Evolutionary conservation across 352 stramenopile genomes (phyloP).

Genomic region (Pythium volutum): DNA sequence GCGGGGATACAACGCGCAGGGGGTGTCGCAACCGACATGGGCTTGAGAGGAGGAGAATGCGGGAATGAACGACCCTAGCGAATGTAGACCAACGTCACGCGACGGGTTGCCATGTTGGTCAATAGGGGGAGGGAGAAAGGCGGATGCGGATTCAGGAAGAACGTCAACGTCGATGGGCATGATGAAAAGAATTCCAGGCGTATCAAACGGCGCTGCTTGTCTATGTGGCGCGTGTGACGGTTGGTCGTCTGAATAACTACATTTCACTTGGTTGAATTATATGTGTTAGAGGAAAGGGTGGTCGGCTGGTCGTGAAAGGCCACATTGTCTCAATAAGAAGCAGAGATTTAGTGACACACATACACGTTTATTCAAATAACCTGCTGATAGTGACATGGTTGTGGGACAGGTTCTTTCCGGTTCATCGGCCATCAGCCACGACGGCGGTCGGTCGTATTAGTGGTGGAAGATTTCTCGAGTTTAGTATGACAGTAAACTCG

Average conservation of each 20-base stretch:
- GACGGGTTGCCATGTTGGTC: no score
- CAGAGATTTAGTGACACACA: not conserved
- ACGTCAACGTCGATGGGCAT: not conserved
- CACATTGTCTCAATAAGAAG: not conserved
- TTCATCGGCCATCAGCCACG: constrained; percentile 1
- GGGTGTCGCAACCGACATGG: not conserved
- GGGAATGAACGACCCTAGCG: not conserved
- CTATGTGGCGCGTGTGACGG: not conserved
- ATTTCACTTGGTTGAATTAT: not conserved
- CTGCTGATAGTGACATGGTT: constrained; percentile 13
- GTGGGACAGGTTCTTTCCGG: constrained; percentile 2
- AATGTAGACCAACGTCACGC: not conserved
- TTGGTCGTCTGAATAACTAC: not conserved
- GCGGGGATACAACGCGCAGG: not conserved
- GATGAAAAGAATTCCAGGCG: not conserved
- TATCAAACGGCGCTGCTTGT: not conserved
- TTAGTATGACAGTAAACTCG: no score
- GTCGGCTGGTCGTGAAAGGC: constrained; percentile 12
- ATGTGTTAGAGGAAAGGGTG: not conserved
- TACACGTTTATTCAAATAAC: not conserved
- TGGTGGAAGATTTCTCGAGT: no score
- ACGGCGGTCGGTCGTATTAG: constrained; percentile 9
- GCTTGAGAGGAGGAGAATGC: no score
- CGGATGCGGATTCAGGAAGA: no score
- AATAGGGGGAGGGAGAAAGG: not conserved